Evolutionary conservation across 345 rosid species (phyloP).

Genomic region (Brassica napus): Da-Ae NC_063448.1:52351501-52352000

Average conservation of each 20-base stretch:
- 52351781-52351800: conserved; percentile 1
- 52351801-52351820: background rate
- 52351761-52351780: conserved; percentile 4
- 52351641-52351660: conserved; percentile 75
- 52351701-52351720: conserved; percentile 55
- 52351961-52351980: background rate
- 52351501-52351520: background rate
- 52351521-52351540: conserved; percentile 17
- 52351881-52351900: conserved; percentile 91
- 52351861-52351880: conserved; percentile 99
- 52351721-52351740: conserved; percentile 1
- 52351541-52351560: conserved; percentile 1
- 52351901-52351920: conserved; percentile 61
- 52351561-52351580: conserved; percentile 8
- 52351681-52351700: conserved; percentile 82
- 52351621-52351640: conserved; percentile 84
- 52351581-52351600: conserved; percentile 20
- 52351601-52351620: conserved; percentile 96
- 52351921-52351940: background rate
- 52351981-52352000: conserved; percentile 53
- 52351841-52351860: conserved; percentile 81
- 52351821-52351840: conserved; percentile 71
- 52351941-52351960: background rate
- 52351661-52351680: conserved; percentile 91
- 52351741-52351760: background rate